Conservation (phyloP, 257 asterid genomes). For the Vinca minor region DNA sequence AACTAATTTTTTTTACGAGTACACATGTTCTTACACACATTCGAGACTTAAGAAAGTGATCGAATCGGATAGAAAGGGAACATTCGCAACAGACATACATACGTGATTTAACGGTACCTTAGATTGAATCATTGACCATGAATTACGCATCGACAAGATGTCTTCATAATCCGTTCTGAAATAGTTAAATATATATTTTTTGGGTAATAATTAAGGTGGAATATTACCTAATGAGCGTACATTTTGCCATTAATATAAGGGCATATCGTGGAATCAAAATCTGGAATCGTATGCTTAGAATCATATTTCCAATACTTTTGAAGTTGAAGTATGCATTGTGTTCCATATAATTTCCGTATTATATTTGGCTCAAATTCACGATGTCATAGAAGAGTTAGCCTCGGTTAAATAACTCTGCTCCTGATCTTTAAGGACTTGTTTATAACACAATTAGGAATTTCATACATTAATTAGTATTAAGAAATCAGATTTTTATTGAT, state of each 20-base stretch:
- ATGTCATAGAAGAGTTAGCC: not conserved
- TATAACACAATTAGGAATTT: too few species aligned
- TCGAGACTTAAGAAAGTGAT: too few species aligned
- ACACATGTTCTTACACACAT: too few species aligned
- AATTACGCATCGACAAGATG: slow-evolving; percentile 17
- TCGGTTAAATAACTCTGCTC: too few species aligned
- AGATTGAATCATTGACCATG: slow-evolving; percentile 9
- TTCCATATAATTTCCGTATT: slow-evolving; percentile 5
- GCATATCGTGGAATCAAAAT: slow-evolving; percentile 31
- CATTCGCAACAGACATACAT: too few species aligned
- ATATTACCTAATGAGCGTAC: slow-evolving; percentile 13
- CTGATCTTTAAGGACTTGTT: too few species aligned
- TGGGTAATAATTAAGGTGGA: slow-evolving; percentile 1
- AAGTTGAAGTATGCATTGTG: slow-evolving; percentile 13
- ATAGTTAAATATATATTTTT: not conserved
- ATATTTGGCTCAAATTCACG: slow-evolving; percentile 6
- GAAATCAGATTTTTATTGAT: too few species aligned
- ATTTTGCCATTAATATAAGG: slow-evolving; percentile 16
- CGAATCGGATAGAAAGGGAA: too few species aligned
- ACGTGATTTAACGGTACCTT: not conserved
- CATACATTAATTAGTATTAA: too few species aligned
- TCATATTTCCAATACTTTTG: slow-evolving; percentile 16
- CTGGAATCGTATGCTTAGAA: slow-evolving; percentile 47
- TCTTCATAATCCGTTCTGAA: slow-evolving; percentile 18
- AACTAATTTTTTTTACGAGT: too few species aligned